Base-by-base conservation (phyloP, 495 filamentous ascomycete genomes). In the Choiromyces venosus region DNA sequence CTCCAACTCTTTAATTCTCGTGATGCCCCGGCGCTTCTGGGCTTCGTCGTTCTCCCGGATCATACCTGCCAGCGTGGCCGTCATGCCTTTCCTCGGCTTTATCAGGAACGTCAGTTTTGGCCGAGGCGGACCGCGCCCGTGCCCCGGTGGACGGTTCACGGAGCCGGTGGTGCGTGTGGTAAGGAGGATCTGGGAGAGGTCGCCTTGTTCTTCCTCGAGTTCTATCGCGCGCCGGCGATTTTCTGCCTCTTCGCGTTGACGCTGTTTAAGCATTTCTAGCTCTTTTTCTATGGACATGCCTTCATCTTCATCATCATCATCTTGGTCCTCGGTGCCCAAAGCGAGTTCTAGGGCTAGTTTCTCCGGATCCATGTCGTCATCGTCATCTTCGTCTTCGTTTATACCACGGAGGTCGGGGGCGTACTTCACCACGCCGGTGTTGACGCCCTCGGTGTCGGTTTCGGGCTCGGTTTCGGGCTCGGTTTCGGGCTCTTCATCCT, bases 91-190 rank as follows among this genome's bases (percentile, higher is more conserved):
- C 18, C 76, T 73, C 0, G 79, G 76, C 29, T 78, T 75, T 61
- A 81, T 80, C 12, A 81, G 71, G 52, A 81, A 81, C 33, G 76
- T 81, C 33, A 81, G 70, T 66, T 81, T 81, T 25, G 79, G 79
- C n/a, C 79, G 69, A 7, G 70, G 70, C 4, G 19, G 44, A 29
- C 38, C 64, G 2, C 52, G 52, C 1, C 8, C n/a, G 42, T 36
- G 37, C 74, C 74, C 25, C 64, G 74, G 29, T 69, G 74, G 61
- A 68, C 46, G 16, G 74, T 77, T 35, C 75, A 76, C 29, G 74
- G 75, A 73, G 25, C 74, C 72, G 16, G 67, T 36, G 29, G 73
- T 70, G 38, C 69, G 39, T 4, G 71, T 37, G 33, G 14, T 42
- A 35, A 42, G 39, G 71, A 72, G 33, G 40, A 72, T 70, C 42